A percentile compares a stretch with the other conserved stretches of the same genome.
Evolutionary conservation across 805 yeast species (phyloP).

Genomic region (Pichia phayaonensis): DNA sequence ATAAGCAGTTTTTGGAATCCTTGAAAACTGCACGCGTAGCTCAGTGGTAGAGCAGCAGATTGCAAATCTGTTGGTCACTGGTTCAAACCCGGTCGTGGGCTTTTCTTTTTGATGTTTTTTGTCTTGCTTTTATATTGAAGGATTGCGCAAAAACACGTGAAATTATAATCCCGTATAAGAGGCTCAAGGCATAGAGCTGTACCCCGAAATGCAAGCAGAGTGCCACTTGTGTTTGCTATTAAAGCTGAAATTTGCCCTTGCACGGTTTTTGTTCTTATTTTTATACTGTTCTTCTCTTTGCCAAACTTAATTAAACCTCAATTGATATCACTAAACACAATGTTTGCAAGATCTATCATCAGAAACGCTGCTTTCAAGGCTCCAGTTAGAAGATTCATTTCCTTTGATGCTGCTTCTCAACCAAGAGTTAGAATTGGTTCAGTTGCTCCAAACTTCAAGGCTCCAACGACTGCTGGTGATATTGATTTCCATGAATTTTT

Average conservation of each 20-base stretch:
- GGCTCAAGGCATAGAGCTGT: neutral
- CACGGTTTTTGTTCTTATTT: neutral
- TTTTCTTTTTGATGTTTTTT: constrained; percentile 17
- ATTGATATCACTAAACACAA: neutral
- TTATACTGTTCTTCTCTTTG: neutral
- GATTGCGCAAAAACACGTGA: constrained; percentile 7
- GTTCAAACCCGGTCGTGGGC: constrained; percentile 95
- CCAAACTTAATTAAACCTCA: neutral
- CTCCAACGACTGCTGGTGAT: constrained; percentile 74
- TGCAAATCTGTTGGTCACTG: constrained; percentile 98
- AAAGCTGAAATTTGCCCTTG: neutral
- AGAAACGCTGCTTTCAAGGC: constrained; percentile 13
- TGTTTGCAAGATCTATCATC: constrained; percentile 16
- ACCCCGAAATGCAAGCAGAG: neutral
- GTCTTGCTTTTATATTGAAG: neutral
- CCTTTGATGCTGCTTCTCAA: constrained; percentile 47
- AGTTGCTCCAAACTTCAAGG: constrained; percentile 80
- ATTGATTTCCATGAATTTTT: constrained; percentile 83
- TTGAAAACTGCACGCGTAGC: constrained; percentile 61
- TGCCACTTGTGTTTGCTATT: neutral
- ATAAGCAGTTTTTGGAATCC: too few relatives aligned
- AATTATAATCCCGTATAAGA: neutral
- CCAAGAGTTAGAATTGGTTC: constrained; percentile 74
- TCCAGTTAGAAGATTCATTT: constrained; percentile 28
- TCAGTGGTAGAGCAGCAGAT: constrained; percentile 99